phyloP scores from a whole-genome alignment of 345 rosid species.

The Eucalyptus polyanthemos region DNA sequence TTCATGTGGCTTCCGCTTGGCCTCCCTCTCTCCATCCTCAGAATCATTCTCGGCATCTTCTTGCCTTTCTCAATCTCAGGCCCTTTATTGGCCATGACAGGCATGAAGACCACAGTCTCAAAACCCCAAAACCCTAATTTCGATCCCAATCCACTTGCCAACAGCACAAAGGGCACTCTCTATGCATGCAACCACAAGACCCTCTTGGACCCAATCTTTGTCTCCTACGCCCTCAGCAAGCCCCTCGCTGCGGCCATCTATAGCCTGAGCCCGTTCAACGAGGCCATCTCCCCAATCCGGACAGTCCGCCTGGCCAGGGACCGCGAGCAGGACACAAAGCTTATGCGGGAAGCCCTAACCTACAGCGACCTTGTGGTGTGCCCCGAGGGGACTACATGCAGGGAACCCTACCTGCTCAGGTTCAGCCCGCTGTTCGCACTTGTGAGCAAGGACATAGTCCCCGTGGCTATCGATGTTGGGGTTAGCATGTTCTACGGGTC shows the following conservation, averaged over 20 bases:
- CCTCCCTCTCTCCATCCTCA: conserved; percentile 38
- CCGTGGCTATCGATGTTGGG: not conserved
- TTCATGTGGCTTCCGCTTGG: conserved; percentile 76
- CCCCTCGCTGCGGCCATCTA: conserved; percentile 80
- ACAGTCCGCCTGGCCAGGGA: conserved; percentile 9
- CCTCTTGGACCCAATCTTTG: conserved; percentile 76
- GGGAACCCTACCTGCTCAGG: conserved; percentile 20
- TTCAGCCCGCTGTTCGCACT: conserved; percentile 24
- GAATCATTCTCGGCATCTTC: conserved; percentile 43
- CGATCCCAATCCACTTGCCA: not conserved
- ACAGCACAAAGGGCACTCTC: conserved; percentile 39
- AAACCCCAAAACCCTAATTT: not conserved
- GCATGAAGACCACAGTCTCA: conserved; percentile 20
- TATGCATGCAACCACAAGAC: conserved; percentile 87
- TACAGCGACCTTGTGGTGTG: conserved; percentile 20
- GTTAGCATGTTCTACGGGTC: conserved; percentile 16
- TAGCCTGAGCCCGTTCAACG: conserved; percentile 80
- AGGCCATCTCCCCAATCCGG: conserved; percentile 30
- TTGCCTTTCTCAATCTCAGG: conserved; percentile 46
- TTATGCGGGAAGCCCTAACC: conserved; percentile 7
- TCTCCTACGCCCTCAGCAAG: conserved; percentile 35
- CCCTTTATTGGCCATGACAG: conserved; percentile 24
- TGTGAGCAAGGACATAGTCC: conserved; percentile 12
- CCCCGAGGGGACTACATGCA: conserved; percentile 32
- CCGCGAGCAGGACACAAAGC: conserved; percentile 1